Conservation (phyloP, 768 basidiomycete species). For the Leccinum sublutescens region DNA sequence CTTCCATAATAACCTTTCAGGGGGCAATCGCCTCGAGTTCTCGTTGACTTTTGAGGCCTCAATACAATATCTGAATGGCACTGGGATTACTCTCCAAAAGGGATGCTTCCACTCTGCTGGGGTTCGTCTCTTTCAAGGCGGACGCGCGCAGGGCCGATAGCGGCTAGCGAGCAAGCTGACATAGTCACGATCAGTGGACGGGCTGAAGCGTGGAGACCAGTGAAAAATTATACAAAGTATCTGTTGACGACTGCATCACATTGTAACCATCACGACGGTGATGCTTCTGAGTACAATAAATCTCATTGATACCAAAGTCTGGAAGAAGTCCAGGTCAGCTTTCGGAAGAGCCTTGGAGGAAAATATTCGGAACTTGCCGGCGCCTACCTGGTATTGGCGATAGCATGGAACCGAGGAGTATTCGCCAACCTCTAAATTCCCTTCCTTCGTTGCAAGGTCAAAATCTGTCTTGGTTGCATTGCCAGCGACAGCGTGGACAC, state of each 20-base stretch:
- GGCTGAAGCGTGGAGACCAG: slow-evolving; percentile 2
- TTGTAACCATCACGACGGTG: slow-evolving; percentile 29
- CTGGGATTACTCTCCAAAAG: background rate
- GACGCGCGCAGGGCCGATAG: background rate
- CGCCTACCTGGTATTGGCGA: slow-evolving; percentile 7
- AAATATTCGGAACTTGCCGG: slow-evolving; percentile 26
- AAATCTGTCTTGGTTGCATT: slow-evolving; percentile 16
- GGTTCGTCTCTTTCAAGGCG: background rate
- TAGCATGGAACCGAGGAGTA: slow-evolving; percentile 19
- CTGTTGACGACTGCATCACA: slow-evolving; percentile 13
- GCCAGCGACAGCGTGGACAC: slow-evolving; percentile 1
- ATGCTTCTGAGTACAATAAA: slow-evolving; percentile 27
- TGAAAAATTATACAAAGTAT: slow-evolving; percentile 2
- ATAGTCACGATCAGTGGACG: background rate
- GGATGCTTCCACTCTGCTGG: slow-evolving; percentile 1
- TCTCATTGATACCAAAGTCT: slow-evolving; percentile 25
- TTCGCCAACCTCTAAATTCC: slow-evolving; percentile 9
- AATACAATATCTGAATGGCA: slow-evolving; percentile 11
- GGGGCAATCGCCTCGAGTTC: slow-evolving; percentile 19
- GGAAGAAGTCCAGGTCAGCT: slow-evolving; percentile 19
- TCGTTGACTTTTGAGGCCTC: slow-evolving; percentile 11
- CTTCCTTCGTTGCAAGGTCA: slow-evolving; percentile 24
- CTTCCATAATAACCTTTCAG: slow-evolving; percentile 29
- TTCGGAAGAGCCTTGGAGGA: slow-evolving; percentile 11
- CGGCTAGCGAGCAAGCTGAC: background rate